phyloP scores from a whole-genome alignment of 2,329 filamentous ascomycete species.

The Dothideomycetidae sp. region DNA sequence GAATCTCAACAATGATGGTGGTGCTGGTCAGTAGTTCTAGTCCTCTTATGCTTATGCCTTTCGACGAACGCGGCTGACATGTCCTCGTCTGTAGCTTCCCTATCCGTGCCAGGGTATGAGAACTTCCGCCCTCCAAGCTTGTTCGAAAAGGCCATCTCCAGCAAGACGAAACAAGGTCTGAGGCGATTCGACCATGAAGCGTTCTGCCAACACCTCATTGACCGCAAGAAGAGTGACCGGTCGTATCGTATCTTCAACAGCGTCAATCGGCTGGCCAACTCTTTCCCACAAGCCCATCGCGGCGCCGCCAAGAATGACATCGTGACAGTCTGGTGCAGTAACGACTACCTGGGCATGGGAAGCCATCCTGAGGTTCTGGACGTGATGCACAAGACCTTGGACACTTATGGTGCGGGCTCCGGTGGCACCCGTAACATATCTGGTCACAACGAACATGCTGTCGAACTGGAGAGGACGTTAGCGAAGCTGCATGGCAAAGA shows the following conservation, averaged over 20 bases:
- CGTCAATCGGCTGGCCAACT: constrained; percentile 93
- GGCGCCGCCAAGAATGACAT: constrained; percentile 58
- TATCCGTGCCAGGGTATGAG: too few species aligned
- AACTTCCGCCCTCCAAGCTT: too few species aligned
- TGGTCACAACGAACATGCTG: constrained; percentile 89
- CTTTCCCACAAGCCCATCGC: constrained; percentile 92
- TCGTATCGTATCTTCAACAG: constrained; percentile 99
- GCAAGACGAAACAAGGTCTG: too few species aligned
- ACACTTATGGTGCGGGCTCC: constrained; percentile 87
- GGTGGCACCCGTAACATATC: constrained; percentile 96
- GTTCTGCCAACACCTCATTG: constrained; percentile 77
- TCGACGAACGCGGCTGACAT: too few species aligned
- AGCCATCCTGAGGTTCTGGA: constrained; percentile 74
- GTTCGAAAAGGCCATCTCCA: too few species aligned
- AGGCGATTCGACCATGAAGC: constrained; percentile 80
- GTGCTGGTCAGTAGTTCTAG: too few species aligned
- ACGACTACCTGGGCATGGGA: constrained; percentile 98
- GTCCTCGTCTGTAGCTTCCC: too few species aligned
- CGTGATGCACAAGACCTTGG: constrained; percentile 86
- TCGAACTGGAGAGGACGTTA: constrained; percentile 65
- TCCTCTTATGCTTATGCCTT: too few species aligned
- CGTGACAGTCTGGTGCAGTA: constrained; percentile 98
- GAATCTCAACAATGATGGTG: too few species aligned
- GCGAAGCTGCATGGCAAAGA: constrained; percentile 88
- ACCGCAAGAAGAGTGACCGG: constrained; percentile 99